Conservation (phyloP, 2,329 filamentous ascomycete genomes). For the Rhinocladiella mackenziei region DNA sequence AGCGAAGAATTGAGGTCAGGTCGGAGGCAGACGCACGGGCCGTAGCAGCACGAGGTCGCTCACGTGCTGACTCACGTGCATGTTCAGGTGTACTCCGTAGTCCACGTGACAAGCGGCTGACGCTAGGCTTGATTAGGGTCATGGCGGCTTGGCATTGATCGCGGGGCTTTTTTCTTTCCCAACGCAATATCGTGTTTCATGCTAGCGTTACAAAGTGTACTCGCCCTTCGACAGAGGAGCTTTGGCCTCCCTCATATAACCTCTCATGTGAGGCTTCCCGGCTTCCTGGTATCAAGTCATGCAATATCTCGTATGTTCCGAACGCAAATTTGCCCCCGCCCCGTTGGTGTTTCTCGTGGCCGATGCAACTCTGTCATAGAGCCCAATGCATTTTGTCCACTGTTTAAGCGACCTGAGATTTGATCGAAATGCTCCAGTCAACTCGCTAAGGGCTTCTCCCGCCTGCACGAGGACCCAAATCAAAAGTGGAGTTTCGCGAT, state of each 20-base stretch:
- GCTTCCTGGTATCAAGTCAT: too few relatives aligned
- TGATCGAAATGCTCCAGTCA: not conserved
- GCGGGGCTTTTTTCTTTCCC: not conserved
- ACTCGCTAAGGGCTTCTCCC: not conserved
- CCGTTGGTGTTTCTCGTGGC: too few relatives aligned
- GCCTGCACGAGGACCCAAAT: slow-evolving; percentile 9
- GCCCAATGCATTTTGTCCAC: not conserved
- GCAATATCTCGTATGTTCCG: too few relatives aligned
- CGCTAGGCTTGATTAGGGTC: slow-evolving; percentile 10
- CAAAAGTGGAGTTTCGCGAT: slow-evolving; percentile 14
- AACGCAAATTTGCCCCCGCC: too few relatives aligned
- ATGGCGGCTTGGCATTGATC: too few relatives aligned
- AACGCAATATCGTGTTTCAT: too few relatives aligned
- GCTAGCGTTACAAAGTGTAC: too few relatives aligned
- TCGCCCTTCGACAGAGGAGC: too few relatives aligned
- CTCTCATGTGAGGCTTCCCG: too few relatives aligned
- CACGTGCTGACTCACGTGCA: not conserved
- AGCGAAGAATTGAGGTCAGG: not conserved
- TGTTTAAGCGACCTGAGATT: not conserved
- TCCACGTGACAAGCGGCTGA: slow-evolving; percentile 1
- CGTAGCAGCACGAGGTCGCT: not conserved
- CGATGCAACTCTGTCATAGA: too few relatives aligned
- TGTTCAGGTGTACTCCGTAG: not conserved
- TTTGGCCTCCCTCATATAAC: too few relatives aligned
- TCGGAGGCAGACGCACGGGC: too few relatives aligned